A percentile compares a stretch with the other conserved stretches of the same genome.
Conservation (phyloP, 1,284 basidiomycete species). For the Leccinum variabile region DNA sequence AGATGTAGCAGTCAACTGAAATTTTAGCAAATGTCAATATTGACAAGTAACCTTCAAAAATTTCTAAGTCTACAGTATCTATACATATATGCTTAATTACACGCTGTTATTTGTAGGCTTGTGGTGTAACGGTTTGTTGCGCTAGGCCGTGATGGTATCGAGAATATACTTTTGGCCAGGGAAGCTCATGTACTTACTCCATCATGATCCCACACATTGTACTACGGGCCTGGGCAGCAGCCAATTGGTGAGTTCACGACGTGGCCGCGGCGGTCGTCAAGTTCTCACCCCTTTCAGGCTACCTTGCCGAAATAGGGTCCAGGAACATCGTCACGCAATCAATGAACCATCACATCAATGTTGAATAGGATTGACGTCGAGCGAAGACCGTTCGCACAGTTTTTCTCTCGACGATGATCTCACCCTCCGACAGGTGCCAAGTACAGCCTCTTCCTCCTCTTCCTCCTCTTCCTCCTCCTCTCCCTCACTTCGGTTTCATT, state of each 20-base stretch:
- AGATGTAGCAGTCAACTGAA: too few relatives aligned
- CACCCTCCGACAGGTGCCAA: conserved; percentile 18
- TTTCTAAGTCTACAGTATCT: too few relatives aligned
- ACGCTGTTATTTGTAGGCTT: too few relatives aligned
- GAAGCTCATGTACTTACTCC: conserved; percentile 82
- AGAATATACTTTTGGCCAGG: conserved; percentile 86
- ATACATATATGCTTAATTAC: too few relatives aligned
- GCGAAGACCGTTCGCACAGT: conserved; percentile 19
- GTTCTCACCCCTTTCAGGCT: conserved; percentile 67
- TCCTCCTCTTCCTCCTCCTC: background rate
- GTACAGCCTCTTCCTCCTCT: conserved; percentile 14
- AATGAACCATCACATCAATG: too few relatives aligned
- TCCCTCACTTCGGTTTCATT: conserved; percentile 16
- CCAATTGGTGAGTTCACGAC: conserved; percentile 56
- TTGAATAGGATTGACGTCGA: conserved; percentile 1
- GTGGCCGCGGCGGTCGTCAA: conserved; percentile 82
- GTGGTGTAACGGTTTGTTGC: too few relatives aligned
- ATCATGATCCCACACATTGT: conserved; percentile 76
- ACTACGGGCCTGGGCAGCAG: conserved; percentile 75
- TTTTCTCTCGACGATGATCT: conserved; percentile 16
- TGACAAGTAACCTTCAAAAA: too few relatives aligned
- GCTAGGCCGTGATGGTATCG: conserved; percentile 42
- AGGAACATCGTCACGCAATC: too few relatives aligned
- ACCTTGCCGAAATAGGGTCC: too few relatives aligned
- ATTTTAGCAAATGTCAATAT: too few relatives aligned